Conservation (phyloP, 2,329 filamentous ascomycete genomes). For the Metarhizium album region DNA sequence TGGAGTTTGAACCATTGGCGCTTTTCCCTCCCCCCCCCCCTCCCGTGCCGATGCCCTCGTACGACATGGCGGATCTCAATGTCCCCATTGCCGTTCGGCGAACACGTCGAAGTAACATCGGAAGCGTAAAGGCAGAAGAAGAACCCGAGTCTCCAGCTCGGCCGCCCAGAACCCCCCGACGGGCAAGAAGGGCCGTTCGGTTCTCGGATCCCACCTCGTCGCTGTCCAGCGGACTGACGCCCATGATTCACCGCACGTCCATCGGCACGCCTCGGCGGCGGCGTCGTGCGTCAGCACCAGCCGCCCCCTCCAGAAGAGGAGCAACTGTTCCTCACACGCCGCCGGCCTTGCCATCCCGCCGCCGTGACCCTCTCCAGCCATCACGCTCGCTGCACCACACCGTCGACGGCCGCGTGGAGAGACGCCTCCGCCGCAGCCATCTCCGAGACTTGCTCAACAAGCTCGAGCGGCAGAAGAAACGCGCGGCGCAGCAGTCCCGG, state of each 20-base stretch:
- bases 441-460: slow-evolving; percentile 48
- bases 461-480: slow-evolving; percentile 36
- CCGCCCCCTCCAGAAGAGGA: slow-evolving; percentile 10
- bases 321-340: slow-evolving; percentile 9
- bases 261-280: slow-evolving; percentile 28
- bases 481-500: slow-evolving; percentile 25
- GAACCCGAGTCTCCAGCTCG: slow-evolving; percentile 8
- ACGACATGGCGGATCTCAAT: slow-evolving; percentile 28
- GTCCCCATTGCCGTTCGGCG: slow-evolving; percentile 46
- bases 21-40: too few species aligned
- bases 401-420: slow-evolving; percentile 45
- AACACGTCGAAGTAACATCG: slow-evolving; percentile 32
- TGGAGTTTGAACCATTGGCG: too few species aligned
- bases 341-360: slow-evolving; percentile 13
- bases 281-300: slow-evolving; percentile 35
- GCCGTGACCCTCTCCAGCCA: slow-evolving; percentile 20
- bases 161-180: slow-evolving; percentile 19
- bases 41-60: neutral
- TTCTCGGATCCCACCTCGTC: slow-evolving; percentile 47
- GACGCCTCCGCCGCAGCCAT: slow-evolving; percentile 44
- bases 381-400: slow-evolving; percentile 39
- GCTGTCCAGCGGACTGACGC: slow-evolving; percentile 43
- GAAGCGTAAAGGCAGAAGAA: slow-evolving; percentile 17
- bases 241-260: slow-evolving; percentile 43
- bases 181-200: slow-evolving; percentile 38